Evolutionary conservation across 305 asterid species (phyloP).

Genomic region (Solanum hybrid): DNA sequence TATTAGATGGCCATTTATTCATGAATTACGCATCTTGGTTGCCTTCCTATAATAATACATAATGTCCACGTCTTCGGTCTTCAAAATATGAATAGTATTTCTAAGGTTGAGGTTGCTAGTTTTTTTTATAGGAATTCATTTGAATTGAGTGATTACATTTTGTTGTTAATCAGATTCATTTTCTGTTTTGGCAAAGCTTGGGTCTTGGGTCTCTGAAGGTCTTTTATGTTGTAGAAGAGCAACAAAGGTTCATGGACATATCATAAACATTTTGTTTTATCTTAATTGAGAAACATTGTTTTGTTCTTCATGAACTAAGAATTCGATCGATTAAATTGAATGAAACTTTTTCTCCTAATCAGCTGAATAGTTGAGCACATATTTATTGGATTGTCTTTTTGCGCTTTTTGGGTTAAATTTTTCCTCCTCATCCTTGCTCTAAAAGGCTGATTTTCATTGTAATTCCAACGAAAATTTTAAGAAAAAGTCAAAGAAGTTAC

Average conservation of each 20-base stretch:
- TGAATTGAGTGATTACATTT: not conserved
- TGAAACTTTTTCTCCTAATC: not conserved
- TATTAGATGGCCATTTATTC: too few species aligned
- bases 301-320: not conserved
- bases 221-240: not conserved
- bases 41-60: too few species aligned
- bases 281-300: not conserved
- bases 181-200: not conserved
- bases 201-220: not conserved
- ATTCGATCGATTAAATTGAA: not conserved
- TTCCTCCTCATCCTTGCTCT: not conserved
- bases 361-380: not conserved
- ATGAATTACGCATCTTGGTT: too few species aligned
- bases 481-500: too few species aligned
- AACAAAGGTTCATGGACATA: not conserved
- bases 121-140: too few species aligned
- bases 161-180: not conserved
- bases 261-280: not conserved
- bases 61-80: too few species aligned
- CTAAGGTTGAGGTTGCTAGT: too few species aligned
- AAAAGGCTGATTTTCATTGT: not conserved
- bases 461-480: too few species aligned
- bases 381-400: conserved; percentile 6
- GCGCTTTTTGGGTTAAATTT: not conserved
- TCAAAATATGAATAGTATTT: too few species aligned